phyloP scores from a whole-genome alignment of 805 yeast species.

The Hanseniaspora lindneri region DNA sequence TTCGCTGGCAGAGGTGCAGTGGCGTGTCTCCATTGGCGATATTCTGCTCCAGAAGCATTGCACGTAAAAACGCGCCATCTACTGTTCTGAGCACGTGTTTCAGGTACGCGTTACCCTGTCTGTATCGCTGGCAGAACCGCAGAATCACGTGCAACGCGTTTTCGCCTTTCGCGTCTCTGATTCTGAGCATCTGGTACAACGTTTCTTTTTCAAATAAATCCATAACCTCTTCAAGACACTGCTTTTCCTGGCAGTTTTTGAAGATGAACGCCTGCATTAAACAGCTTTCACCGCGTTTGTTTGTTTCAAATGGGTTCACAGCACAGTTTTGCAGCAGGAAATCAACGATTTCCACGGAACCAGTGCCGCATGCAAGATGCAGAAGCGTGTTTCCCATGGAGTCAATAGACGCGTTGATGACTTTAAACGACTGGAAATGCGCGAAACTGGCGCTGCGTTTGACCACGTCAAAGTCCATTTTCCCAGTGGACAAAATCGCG shows the following conservation, averaged over 20 bases:
- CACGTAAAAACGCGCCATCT: background rate
- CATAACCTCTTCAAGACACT: constrained; percentile 53
- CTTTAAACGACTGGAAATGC: constrained; percentile 27
- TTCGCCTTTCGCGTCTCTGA: constrained; percentile 9
- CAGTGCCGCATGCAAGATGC: constrained; percentile 98
- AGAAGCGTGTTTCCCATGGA: constrained; percentile 89
- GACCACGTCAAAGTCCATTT: background rate
- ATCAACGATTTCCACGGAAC: constrained; percentile 65
- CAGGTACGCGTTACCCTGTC: constrained; percentile 27
- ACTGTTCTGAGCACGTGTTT: background rate
- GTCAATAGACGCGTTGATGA: constrained; percentile 70
- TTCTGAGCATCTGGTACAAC: background rate
- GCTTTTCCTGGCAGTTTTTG: constrained; percentile 72
- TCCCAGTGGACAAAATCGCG: constrained; percentile 18
- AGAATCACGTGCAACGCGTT: constrained; percentile 60
- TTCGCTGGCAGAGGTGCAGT: background rate
- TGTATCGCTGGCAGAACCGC: constrained; percentile 38
- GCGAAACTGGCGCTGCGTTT: background rate
- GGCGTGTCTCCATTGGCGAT: background rate
- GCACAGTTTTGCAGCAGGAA: constrained; percentile 39
- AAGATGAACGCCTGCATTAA: constrained; percentile 72
- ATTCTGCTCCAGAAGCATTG: background rate
- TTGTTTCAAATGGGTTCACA: constrained; percentile 40
- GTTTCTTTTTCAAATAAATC: constrained; percentile 42
- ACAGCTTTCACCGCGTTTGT: constrained; percentile 74